Conservation (phyloP, 192 early-diverging fungal species). For the Hyaloraphidium curvatum region DNA sequence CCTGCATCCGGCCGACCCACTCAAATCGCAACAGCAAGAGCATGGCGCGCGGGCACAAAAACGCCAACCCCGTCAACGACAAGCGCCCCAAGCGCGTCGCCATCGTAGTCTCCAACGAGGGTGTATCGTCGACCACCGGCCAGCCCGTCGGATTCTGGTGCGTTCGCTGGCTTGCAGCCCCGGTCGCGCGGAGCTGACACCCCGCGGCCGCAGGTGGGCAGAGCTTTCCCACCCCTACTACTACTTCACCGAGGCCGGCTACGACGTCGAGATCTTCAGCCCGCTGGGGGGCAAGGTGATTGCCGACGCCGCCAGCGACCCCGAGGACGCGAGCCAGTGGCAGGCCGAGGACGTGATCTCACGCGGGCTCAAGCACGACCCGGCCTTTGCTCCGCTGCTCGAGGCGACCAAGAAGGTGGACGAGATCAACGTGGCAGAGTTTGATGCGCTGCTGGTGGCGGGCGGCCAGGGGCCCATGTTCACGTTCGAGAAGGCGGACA, state of each 20-base stretch:
- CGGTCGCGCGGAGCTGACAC: background rate
- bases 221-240: background rate
- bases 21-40: too few species aligned
- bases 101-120: background rate
- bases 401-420: background rate
- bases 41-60: background rate
- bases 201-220: background rate
- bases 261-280: background rate
- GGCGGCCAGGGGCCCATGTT: constrained; percentile 40
- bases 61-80: background rate
- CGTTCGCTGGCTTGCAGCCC: background rate
- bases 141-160: background rate
- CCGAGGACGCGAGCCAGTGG: constrained; percentile 2
- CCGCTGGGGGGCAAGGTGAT: background rate
- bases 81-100: background rate
- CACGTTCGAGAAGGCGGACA: constrained; percentile 23
- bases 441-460: constrained; percentile 27
- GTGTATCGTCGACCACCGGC: background rate
- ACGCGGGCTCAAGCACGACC: constrained; percentile 2
- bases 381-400: background rate
- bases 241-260: constrained; percentile 2
- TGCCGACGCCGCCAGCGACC: background rate
- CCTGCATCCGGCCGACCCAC: too few species aligned
- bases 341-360: constrained; percentile 1
- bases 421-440: constrained; percentile 15